Percentiles rank a stretch among this genome's conserved stretches.
Conservation (phyloP, 176 grass and related monocot species). For the Leersia perrieri region DNA sequence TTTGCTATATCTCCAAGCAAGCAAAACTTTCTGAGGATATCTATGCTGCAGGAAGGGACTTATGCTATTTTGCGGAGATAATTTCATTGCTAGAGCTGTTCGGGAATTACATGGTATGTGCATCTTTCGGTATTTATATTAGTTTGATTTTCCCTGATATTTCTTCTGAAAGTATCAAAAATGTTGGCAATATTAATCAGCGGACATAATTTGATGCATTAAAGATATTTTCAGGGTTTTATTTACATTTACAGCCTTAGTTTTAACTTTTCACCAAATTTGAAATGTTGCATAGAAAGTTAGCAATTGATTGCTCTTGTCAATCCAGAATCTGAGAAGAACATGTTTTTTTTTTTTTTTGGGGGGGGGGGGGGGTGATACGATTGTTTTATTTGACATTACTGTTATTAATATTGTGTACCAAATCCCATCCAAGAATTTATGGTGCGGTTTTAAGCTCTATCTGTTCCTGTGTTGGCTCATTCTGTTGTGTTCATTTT, state of each 20-base stretch:
- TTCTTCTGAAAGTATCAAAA: neutral
- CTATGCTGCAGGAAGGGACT: constrained; percentile 32
- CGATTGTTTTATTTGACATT: neutral
- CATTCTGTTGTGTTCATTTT: constrained; percentile 25
- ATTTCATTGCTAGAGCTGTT: constrained; percentile 88
- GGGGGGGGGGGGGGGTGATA: no score
- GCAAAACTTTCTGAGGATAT: constrained; percentile 31
- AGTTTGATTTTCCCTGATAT: constrained; percentile 9
- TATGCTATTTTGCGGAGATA: constrained; percentile 70
- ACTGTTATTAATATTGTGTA: neutral
- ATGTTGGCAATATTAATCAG: neutral
- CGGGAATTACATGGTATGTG: constrained; percentile 83
- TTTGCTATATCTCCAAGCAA: constrained; percentile 59
- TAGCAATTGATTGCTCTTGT: neutral
- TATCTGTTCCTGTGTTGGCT: constrained; percentile 9
- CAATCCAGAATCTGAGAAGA: constrained; percentile 8
- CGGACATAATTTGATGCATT: neutral
- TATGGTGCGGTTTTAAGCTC: neutral
- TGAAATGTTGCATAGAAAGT: neutral
- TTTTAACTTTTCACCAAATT: constrained; percentile 7
- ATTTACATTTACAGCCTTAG: constrained; percentile 11
- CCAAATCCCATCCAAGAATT: neutral
- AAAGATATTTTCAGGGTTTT: neutral
- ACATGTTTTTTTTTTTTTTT: neutral
- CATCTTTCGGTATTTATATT: constrained; percentile 17